These are phyloP conservation scores for Pythium vanterpoolii DNA, from an alignment of 352 stramenopile species.

Conservation along the genomic window DNA sequence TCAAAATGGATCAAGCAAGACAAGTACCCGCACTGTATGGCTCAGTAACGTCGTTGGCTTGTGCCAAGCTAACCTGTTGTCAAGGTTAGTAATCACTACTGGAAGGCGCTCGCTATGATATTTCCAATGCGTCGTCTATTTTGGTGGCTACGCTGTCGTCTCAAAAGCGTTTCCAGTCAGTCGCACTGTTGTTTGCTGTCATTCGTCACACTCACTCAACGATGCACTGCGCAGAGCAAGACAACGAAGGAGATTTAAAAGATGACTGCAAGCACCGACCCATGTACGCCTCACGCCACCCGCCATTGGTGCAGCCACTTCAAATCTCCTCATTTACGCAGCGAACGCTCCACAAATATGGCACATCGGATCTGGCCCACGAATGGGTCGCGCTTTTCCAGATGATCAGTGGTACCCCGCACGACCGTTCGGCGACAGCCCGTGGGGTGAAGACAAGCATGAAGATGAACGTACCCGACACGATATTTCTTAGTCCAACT, in stretches of 20 bases:
- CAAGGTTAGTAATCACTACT: background rate
- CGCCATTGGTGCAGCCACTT: constrained; percentile 53
- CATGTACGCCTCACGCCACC: constrained; percentile 41
- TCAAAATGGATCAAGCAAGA: constrained; percentile 36
- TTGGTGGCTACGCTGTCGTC: background rate
- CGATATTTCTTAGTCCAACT: constrained; percentile 51
- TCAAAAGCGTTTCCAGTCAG: background rate
- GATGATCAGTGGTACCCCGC: constrained; percentile 24
- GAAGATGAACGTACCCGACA: constrained; percentile 57
- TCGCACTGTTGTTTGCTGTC: background rate
- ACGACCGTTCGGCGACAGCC: background rate
- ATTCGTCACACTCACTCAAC: background rate
- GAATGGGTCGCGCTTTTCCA: constrained; percentile 65
- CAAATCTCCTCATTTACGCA: constrained; percentile 37
- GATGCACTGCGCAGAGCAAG: constrained; percentile 4
- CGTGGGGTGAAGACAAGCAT: constrained; percentile 22
- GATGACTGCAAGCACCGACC: constrained; percentile 14
- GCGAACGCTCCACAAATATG: constrained; percentile 24
- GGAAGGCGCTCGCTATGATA: background rate
- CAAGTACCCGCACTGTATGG: constrained; percentile 14
- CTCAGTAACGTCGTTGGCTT: background rate
- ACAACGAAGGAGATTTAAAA: background rate
- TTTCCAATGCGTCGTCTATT: background rate
- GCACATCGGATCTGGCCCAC: constrained; percentile 40
- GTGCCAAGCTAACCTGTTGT: background rate